A percentile compares a stretch with the other conserved stretches of the same genome.
Conservation (phyloP, 2,329 filamentous ascomycete genomes). For the Pseudocercospora pini-densiflorae region DNA sequence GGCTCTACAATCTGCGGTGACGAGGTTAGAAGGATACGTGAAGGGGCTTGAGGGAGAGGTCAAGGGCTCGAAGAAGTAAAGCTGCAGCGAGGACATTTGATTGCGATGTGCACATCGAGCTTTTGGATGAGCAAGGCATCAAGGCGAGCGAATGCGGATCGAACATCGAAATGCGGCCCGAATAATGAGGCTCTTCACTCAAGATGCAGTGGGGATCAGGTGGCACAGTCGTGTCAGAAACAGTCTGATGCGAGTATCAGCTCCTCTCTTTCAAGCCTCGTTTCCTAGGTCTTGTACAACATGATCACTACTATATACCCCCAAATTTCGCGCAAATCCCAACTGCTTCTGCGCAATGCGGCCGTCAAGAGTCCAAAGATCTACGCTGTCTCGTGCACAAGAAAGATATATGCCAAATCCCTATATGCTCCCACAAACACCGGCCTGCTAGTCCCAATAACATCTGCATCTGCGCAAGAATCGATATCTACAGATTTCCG, state of each 20-base stretch:
- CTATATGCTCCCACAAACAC: background rate
- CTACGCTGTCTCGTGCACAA: constrained; percentile 3
- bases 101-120: background rate
- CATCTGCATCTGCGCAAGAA: background rate
- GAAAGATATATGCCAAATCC: background rate
- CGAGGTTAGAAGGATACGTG: constrained; percentile 83
- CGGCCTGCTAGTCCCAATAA: background rate
- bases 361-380: constrained; percentile 4
- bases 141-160: background rate
- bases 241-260: background rate
- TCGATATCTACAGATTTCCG: background rate
- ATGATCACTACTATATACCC: constrained; percentile 33
- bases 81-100: background rate
- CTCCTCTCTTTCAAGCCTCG: background rate
- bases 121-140: background rate
- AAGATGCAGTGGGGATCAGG: background rate
- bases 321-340: constrained; percentile 11
- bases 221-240: background rate
- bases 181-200: background rate
- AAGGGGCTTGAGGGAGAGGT: constrained; percentile 80
- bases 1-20: constrained; percentile 86
- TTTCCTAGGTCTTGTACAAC: constrained; percentile 32
- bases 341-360: background rate
- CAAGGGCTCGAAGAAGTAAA: constrained; percentile 64
- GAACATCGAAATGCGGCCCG: background rate